Percentiles rank a stretch among this genome's conserved stretches.
Evolutionary conservation across 768 basidiomycete species (phyloP).

Genomic region (Lyophyllum atratum): DNA sequence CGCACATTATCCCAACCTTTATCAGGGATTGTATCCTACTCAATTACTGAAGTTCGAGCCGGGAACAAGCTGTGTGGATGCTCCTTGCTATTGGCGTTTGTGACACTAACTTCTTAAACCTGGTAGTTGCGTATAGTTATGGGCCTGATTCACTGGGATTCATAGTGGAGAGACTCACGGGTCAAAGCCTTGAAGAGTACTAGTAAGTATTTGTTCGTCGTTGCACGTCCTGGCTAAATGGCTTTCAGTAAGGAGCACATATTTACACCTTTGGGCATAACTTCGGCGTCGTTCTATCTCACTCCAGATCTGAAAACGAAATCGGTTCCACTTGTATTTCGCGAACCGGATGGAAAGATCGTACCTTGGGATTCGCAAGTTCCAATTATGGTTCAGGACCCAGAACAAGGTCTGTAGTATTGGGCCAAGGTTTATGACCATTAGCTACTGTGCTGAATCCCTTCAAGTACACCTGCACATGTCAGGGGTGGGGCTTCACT

Average conservation of each 20-base stretch:
- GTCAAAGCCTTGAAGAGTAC: slow-evolving; percentile 28
- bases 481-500: slow-evolving; percentile 16
- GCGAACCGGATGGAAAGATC: slow-evolving; percentile 12
- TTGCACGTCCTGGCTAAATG: background rate
- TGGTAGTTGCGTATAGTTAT: slow-evolving; percentile 27
- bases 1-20: background rate
- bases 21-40: slow-evolving; percentile 22
- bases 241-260: slow-evolving; percentile 22
- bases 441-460: background rate
- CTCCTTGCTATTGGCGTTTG: too few relatives aligned
- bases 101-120: background rate
- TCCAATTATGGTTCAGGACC: slow-evolving; percentile 13
- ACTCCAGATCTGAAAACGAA: slow-evolving; percentile 13
- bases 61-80: slow-evolving; percentile 27
- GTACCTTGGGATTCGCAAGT: slow-evolving; percentile 13
- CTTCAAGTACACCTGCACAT: slow-evolving; percentile 18
- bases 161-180: slow-evolving; percentile 27
- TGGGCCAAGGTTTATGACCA: background rate
- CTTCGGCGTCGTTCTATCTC: slow-evolving; percentile 20
- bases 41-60: slow-evolving; percentile 29
- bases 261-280: slow-evolving; percentile 21
- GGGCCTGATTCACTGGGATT: slow-evolving; percentile 26
- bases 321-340: slow-evolving; percentile 12
- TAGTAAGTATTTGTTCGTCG: slow-evolving; percentile 18
- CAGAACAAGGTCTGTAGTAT: slow-evolving; percentile 12